Evolutionary conservation across 1,284 basidiomycete genomes (phyloP).

Genomic region (Trichosporon coremiiforme): DNA sequence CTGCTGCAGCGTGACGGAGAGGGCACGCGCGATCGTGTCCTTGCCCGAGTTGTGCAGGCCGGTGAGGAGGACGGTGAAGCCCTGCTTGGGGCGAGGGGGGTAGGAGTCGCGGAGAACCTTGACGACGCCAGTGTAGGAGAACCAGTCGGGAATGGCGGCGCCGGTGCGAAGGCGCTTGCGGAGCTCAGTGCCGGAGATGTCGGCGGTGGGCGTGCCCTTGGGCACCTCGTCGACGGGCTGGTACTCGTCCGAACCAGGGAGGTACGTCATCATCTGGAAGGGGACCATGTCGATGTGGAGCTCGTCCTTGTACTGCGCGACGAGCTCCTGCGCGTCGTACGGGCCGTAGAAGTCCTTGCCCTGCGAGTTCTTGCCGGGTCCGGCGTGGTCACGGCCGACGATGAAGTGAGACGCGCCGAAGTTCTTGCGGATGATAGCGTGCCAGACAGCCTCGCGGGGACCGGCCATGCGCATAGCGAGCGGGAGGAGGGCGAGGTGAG

Average conservation of each 20-base stretch:
- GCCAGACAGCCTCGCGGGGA: constrained; percentile 97
- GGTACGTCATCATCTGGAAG: constrained; percentile 98
- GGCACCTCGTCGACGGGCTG: constrained; percentile 93
- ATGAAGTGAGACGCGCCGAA: constrained; percentile 95
- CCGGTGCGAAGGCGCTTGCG: constrained; percentile 86
- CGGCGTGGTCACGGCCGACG: constrained; percentile 84
- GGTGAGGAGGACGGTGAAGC: constrained; percentile 87
- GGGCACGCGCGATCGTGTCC: constrained; percentile 86
- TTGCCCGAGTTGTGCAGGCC: constrained; percentile 96
- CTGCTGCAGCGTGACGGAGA: constrained; percentile 92
- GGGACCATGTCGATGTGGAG: constrained; percentile 98
- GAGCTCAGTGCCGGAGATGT: constrained; percentile 98
- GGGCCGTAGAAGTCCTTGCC: constrained; percentile 98
- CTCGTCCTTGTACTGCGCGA: constrained; percentile 88
- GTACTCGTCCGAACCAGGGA: constrained; percentile 94
- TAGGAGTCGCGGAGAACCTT: constrained; percentile 93
- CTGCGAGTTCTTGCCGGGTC: constrained; percentile 93
- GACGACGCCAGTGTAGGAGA: constrained; percentile 96
- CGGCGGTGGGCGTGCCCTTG: constrained; percentile 84
- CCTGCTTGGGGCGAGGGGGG: constrained; percentile 90
- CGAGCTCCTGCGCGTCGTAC: constrained; percentile 68
- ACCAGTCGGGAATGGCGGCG: constrained; percentile 96
- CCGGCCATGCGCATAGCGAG: constrained; percentile 99
- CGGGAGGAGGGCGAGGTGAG: constrained; percentile 90
- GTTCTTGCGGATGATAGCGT: constrained; percentile 99